Evolutionary conservation across 805 yeast species (phyloP), one percentile per base, ranked within the genome.

Genomic region (Candida vaughaniae): DNA sequence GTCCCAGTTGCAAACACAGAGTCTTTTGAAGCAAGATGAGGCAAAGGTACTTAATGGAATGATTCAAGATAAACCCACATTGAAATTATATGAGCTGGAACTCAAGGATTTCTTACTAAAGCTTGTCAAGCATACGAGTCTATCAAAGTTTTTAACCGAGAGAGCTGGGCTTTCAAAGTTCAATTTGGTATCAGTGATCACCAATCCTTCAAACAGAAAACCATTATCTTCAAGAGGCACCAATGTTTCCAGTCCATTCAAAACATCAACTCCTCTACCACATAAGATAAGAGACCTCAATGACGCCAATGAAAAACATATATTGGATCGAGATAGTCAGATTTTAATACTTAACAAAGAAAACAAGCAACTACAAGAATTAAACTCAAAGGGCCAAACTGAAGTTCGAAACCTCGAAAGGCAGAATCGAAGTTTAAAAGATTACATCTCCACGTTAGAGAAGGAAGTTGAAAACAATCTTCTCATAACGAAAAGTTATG

Each of bases 81-180:
- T 51, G 31, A 53, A 43, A 31, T 42, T 63, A 11, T 48, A 46
- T 31, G 53, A 48, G 33, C 25, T 33, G 3, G 61, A 60, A 22
- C 45, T 60, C 14, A 36, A 46, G 18, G 41, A 44, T 29, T 60
- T 63, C 37, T 9, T 63, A 6, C 34, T 56, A 15, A 53, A 48
- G 18, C 38, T 61, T 22, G 58, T 54, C 3, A 47, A 50, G 7
- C 41, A 42, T 26, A 14, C 39, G 12, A 42, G 42, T 16, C 48
- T 61, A 27, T 50, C 49, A 14, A 42, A 29, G 20, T 53, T 60
- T 20, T 36, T 63, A 2, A 35, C 39, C 1, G 56, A 54, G 5
- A 41, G 66, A 33, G 45, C 43, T n/a, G 45, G 49, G n/a, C 28
- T 54, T 3, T 36, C 47, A 2, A 17, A 14, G 31, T 25, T 22